These are phyloP conservation scores for Euphorbia schlechtendalii DNA, from an alignment of 441 rosid species.

Conservation along the genomic window DNA sequence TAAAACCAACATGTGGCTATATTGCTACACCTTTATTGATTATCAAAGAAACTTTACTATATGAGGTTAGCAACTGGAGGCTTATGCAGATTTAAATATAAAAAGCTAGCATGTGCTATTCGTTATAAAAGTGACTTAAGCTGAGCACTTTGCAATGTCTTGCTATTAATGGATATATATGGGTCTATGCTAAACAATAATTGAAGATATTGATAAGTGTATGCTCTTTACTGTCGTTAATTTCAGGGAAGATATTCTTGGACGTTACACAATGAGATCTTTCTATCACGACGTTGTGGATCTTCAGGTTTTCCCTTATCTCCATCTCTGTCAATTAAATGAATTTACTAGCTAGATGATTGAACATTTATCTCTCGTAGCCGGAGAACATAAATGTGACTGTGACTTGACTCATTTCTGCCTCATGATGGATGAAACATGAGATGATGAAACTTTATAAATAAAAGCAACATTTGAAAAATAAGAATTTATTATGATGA, in stretches of 20 bases:
- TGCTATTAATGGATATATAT: conserved; percentile 5
- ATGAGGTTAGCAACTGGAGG: background rate
- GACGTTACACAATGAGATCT: conserved; percentile 60
- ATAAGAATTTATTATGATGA: background rate
- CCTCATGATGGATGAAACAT: conserved; percentile 3
- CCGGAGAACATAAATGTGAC: background rate
- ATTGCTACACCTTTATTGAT: too few relatives aligned
- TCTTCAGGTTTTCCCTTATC: conserved; percentile 62
- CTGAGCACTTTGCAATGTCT: background rate
- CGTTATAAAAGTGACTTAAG: conserved; percentile 3
- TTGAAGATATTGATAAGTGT: background rate
- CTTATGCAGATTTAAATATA: background rate
- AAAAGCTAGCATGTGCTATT: background rate
- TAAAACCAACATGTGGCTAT: too few relatives aligned
- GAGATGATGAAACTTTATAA: too few relatives aligned
- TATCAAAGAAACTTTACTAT: background rate
- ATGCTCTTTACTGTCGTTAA: conserved; percentile 5
- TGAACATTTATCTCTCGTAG: background rate
- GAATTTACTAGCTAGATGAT: conserved; percentile 13
- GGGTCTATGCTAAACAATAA: conserved; percentile 1
- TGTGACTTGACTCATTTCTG: background rate
- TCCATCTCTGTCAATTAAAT: background rate
- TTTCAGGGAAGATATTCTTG: conserved; percentile 74
- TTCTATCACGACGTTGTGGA: conserved; percentile 61
- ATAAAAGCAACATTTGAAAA: background rate